These are phyloP conservation scores for Neofusicoccum laricinum DNA, from an alignment of 2,329 filamentous ascomycete genomes.

Conservation along the genomic window DNA sequence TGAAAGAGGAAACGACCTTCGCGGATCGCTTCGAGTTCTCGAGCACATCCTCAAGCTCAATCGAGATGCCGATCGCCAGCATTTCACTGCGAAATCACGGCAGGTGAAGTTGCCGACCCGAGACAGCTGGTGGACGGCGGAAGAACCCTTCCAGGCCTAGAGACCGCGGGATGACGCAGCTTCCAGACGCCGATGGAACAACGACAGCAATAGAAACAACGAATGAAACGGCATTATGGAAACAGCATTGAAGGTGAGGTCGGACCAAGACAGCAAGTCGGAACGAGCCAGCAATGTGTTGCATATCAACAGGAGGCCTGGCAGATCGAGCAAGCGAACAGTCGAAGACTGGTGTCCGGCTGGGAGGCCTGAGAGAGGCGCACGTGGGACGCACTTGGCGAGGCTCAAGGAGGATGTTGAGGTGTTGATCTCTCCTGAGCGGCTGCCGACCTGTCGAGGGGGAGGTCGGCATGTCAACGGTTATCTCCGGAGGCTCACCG, in stretches of 20 bases:
- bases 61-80: neutral
- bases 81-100: neutral
- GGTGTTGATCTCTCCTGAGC: conserved; percentile 9
- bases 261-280: neutral
- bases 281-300: neutral
- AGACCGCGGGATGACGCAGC: neutral
- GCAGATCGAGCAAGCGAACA: neutral
- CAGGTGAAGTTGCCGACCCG: neutral
- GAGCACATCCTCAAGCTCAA: neutral
- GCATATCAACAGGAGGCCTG: conserved; percentile 6
- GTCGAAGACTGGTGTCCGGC: neutral
- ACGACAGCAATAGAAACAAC: neutral
- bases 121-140: neutral
- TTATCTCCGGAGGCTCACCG: neutral
- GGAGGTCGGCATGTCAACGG: neutral
- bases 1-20: neutral
- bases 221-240: neutral
- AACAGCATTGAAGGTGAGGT: neutral
- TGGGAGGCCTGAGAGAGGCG: neutral
- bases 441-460: neutral
- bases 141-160: neutral
- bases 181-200: neutral
- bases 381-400: neutral
- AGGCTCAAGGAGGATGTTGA: neutral
- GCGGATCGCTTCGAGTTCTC: neutral